Percentiles rank a stretch among this genome's conserved stretches.
phyloP scores from a whole-genome alignment of 768 basidiomycete species.

The Suillus subaureus region DNA sequence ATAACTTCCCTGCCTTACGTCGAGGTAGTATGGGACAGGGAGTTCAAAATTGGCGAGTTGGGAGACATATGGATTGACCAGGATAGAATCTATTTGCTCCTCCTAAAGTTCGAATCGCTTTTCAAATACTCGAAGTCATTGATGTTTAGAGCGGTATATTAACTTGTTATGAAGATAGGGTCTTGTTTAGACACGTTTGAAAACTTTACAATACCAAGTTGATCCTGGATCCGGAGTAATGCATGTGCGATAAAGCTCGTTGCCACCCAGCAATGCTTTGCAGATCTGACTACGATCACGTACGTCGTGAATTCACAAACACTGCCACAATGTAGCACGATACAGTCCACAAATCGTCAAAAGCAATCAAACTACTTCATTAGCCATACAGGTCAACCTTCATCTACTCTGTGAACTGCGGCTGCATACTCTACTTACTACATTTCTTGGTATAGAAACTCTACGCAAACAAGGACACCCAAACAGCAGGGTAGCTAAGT shows the following conservation, averaged over 20 bases:
- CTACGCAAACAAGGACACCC: conserved; percentile 6
- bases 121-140: background rate
- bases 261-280: too few relatives aligned
- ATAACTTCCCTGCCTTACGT: background rate
- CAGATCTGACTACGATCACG: too few relatives aligned
- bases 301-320: background rate
- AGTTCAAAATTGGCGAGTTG: background rate
- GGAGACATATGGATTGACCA: background rate
- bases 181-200: too few relatives aligned
- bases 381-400: conserved; percentile 4
- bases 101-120: background rate
- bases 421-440: conserved; percentile 5
- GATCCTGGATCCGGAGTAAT: too few relatives aligned
- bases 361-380: conserved; percentile 1
- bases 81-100: background rate
- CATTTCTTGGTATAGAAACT: conserved; percentile 27
- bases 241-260: too few relatives aligned
- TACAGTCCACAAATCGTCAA: background rate
- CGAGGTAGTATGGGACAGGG: background rate
- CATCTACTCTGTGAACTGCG: conserved; percentile 4
- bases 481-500: background rate
- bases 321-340: background rate
- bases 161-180: background rate
- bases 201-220: too few relatives aligned
- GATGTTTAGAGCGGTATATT: background rate